phyloP scores from a whole-genome alignment of 257 asterid species.

The Primulina eburnea region DNA sequence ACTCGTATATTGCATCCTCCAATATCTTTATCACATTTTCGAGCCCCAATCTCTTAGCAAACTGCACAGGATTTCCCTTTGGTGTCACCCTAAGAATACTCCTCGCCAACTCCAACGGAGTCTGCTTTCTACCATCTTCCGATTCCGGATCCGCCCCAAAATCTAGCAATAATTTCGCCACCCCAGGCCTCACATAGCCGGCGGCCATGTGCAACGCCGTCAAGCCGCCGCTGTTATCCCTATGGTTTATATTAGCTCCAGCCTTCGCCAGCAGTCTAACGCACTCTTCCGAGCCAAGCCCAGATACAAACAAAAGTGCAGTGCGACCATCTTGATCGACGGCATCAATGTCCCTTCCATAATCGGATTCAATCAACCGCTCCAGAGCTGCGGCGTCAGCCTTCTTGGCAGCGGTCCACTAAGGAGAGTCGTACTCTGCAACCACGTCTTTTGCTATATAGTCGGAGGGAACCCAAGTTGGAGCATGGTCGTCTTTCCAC shows the following conservation, averaged over 20 bases:
- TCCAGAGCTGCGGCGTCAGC: slow-evolving; percentile 54
- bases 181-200: slow-evolving; percentile 75
- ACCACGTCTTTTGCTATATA: slow-evolving; percentile 78
- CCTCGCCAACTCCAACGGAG: slow-evolving; percentile 72
- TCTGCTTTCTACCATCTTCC: slow-evolving; percentile 54
- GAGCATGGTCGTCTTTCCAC: slow-evolving; percentile 90
- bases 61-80: slow-evolving; percentile 60
- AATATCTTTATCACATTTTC: slow-evolving; percentile 54
- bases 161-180: slow-evolving; percentile 50
- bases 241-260: slow-evolving; percentile 58
- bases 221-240: slow-evolving; percentile 63
- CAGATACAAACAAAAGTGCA: slow-evolving; percentile 78
- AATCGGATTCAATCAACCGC: slow-evolving; percentile 43
- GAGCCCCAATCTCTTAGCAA: slow-evolving; percentile 76
- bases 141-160: slow-evolving; percentile 68
- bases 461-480: slow-evolving; percentile 95
- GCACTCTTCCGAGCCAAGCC: slow-evolving; percentile 84
- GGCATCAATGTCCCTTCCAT: slow-evolving; percentile 72
- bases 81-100: slow-evolving; percentile 69
- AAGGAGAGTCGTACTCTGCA: slow-evolving; percentile 81
- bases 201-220: slow-evolving; percentile 91
- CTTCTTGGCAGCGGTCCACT: slow-evolving; percentile 93
- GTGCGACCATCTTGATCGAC: slow-evolving; percentile 84
- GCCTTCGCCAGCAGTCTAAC: slow-evolving; percentile 64
- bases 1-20: slow-evolving; percentile 75